Base-by-base conservation (phyloP, 1,284 basidiomycete genomes). In the Waitea zeae region DNA sequence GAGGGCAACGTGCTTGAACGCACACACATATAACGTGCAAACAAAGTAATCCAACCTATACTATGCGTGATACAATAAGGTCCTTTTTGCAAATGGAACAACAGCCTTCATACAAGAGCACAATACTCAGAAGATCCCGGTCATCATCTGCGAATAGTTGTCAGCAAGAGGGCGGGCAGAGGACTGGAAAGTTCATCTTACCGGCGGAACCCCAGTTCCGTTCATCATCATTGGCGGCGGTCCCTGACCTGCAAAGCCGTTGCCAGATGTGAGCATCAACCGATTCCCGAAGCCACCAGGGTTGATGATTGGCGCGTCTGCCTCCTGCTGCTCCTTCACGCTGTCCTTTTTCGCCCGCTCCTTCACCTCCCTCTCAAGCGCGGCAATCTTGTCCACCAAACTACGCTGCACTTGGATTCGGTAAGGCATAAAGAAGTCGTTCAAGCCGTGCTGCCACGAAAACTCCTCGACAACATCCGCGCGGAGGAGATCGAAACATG, bases 341-440 rank as follows among this genome's bases (percentile, higher is more conserved):
- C 62, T 67, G 30, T 80, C 76, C 53, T 86, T 88, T 58, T 73
- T 78, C 24, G 72, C 68, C 32, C 72, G 70, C 49, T 90, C 87
- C 49, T 72, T 70, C 28, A 93, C 73, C 49, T 88, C 75, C 56
- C 79, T 84, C 58, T 90, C 84, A 20, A 95, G 60, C 30, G 67
- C 57, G 7, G 65, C 62, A 47, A 90, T 41, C 64, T 68, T 77
- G 38, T 78, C 76, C 11, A 74, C 64, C 47, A 77, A 58, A 19
- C 75, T 70, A 38, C 86, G 72, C 50, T 88, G 78, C 34, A 72
- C 68, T 58, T 96, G 90, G 36, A 97, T 80, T 49, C 74, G 77
- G 57, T 84, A 97, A 0, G 92, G 92, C 82, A 89, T 92, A 49
- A 83, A 84, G 61, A 93, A 96, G 58, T 98, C 95, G 49, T 84